Conservation (phyloP, 441 rosid species). For the Brassica hybrid region DNA sequence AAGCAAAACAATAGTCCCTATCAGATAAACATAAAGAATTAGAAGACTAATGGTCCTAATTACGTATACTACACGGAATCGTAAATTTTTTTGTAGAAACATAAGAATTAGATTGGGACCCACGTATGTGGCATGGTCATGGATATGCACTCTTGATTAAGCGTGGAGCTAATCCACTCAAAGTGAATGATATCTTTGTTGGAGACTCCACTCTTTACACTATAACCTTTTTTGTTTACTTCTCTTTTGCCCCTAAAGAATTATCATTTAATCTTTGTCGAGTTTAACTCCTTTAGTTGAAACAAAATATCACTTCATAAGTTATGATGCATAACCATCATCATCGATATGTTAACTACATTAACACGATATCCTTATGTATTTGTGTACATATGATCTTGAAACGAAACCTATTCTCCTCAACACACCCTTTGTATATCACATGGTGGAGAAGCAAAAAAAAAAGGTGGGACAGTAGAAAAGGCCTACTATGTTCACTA, state of each 20-base stretch:
- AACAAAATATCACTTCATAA: conserved; percentile 5
- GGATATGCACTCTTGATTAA: conserved; percentile 44
- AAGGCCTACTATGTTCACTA: conserved; percentile 19
- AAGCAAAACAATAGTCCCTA: conserved; percentile 7
- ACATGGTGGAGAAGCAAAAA: conserved; percentile 21
- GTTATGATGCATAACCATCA: conserved; percentile 1
- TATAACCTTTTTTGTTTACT: conserved; percentile 14
- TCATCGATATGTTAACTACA: conserved; percentile 7
- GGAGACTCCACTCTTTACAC: conserved; percentile 42
- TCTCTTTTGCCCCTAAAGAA: conserved; percentile 19
- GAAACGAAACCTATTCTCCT: conserved; percentile 18
- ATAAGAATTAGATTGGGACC: conserved; percentile 31
- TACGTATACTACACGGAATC: not conserved
- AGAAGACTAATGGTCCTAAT: not conserved
- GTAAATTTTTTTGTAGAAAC: conserved; percentile 12
- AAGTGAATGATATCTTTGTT: conserved; percentile 42
- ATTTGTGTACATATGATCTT: conserved; percentile 29
- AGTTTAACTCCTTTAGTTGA: not conserved
- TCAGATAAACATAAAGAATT: not conserved
- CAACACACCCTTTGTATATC: not conserved
- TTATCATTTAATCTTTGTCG: not conserved
- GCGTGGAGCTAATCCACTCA: conserved; percentile 49
- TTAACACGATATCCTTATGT: conserved; percentile 20
- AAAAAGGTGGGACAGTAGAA: not conserved
- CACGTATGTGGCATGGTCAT: conserved; percentile 20